Evolutionary conservation across 106 monocot species (phyloP).

Genomic region (Apostasia shenzhenica): DNA sequence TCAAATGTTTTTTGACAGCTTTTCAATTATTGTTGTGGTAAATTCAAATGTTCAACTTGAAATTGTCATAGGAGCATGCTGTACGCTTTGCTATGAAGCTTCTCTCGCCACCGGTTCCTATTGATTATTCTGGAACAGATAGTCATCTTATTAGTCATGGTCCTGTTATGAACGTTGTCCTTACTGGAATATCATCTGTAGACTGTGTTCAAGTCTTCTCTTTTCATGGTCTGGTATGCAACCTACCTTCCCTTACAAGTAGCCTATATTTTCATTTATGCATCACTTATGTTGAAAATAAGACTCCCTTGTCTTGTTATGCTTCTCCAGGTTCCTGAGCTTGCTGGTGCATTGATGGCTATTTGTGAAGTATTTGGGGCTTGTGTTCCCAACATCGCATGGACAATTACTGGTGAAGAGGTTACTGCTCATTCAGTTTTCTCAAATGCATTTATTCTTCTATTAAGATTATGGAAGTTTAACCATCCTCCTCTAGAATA

Average conservation of each 20-base stretch:
- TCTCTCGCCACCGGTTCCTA: constrained; percentile 70
- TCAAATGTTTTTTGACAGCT: no score
- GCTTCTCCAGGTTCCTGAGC: constrained; percentile 77
- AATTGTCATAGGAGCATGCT: constrained; percentile 55
- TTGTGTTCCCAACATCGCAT: constrained; percentile 49
- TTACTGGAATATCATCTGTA: constrained; percentile 89
- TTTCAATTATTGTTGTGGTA: no score
- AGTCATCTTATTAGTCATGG: constrained; percentile 88
- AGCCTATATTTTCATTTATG: no score
- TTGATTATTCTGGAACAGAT: constrained; percentile 57
- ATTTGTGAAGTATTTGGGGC: constrained; percentile 94
- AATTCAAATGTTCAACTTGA: no score
- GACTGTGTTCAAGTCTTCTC: constrained; percentile 94
- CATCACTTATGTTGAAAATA: not conserved
- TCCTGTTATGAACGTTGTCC: constrained; percentile 67
- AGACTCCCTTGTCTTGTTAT: not conserved
- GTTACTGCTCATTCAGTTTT: constrained; percentile 70
- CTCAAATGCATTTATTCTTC: constrained; percentile 94
- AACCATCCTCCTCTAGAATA: constrained; percentile 93
- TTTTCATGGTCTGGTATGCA: constrained; percentile 87
- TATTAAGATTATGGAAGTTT: constrained; percentile 91
- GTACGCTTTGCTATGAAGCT: constrained; percentile 80
- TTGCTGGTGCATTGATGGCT: constrained; percentile 90
- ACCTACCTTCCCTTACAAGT: not conserved
- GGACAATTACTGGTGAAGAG: constrained; percentile 63